Percentiles rank a stretch among this genome's conserved stretches.
Conservation (phyloP, 2,329 filamentous ascomycete genomes). For the Calonectria naviculata region DNA sequence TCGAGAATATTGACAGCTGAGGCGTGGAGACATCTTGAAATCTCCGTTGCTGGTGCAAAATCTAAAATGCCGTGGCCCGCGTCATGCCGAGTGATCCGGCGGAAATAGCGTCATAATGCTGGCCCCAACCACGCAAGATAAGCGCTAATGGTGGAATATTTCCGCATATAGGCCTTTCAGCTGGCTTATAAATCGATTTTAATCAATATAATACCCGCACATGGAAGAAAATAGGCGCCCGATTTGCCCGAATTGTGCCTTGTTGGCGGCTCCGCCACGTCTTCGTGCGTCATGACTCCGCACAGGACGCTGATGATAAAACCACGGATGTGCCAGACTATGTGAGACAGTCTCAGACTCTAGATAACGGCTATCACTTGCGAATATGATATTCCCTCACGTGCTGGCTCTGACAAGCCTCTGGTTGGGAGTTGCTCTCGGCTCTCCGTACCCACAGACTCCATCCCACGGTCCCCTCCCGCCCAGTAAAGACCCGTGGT, state of each 20-base stretch:
- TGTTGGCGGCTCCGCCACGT: background rate
- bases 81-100: background rate
- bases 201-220: background rate
- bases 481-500: conserved; percentile 39
- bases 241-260: too few species aligned
- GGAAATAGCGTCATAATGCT: background rate
- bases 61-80: background rate
- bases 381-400: conserved; percentile 27
- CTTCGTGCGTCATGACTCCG: background rate
- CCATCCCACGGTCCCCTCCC: conserved; percentile 21
- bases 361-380: background rate
- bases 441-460: conserved; percentile 16
- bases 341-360: background rate
- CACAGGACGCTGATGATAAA: background rate
- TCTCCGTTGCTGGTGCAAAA: background rate
- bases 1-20: background rate
- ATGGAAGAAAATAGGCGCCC: background rate
- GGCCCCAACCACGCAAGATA: background rate
- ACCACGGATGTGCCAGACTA: background rate
- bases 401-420: conserved; percentile 26
- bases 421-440: conserved; percentile 24
- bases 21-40: background rate
- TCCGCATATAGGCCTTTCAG: background rate
- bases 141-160: background rate
- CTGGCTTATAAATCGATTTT: background rate